Conservation (phyloP, 169 alveolate species). For the Babesia sp. region DNA sequence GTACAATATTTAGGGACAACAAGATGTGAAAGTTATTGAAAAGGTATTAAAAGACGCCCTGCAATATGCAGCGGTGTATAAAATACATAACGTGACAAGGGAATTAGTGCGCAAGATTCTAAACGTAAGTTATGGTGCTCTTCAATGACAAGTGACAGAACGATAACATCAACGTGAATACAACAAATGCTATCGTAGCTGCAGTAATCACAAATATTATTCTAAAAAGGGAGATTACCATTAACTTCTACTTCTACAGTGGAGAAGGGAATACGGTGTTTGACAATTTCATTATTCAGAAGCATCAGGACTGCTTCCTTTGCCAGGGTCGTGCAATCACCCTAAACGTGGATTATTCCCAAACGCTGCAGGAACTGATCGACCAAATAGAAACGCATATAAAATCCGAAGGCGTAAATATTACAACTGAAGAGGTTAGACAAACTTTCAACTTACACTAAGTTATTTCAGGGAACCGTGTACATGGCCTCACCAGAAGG, state of each 20-base stretch:
- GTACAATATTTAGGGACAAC: neutral
- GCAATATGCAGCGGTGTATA: neutral
- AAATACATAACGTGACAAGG: slow-evolving; percentile 23
- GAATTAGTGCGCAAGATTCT: slow-evolving; percentile 25
- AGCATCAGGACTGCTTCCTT: slow-evolving; percentile 47
- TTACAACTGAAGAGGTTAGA: slow-evolving; percentile 10
- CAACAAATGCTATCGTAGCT: slow-evolving; percentile 54
- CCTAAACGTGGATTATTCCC: neutral
- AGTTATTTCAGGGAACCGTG: slow-evolving; percentile 12
- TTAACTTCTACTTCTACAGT: slow-evolving; percentile 59
- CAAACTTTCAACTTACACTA: neutral
- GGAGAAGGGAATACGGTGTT: slow-evolving; percentile 46
- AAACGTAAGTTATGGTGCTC: slow-evolving; percentile 9
- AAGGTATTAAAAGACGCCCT: slow-evolving; percentile 8
- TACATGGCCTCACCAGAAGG: neutral
- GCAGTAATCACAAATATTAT: slow-evolving; percentile 24
- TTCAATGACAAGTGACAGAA: neutral
- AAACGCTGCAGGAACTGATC: slow-evolving; percentile 23
- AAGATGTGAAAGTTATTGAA: slow-evolving; percentile 1
- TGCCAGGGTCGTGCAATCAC: slow-evolving; percentile 32
- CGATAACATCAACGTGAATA: slow-evolving; percentile 5
- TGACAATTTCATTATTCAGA: slow-evolving; percentile 20
- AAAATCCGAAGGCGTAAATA: neutral
- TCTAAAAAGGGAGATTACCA: neutral
- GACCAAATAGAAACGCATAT: neutral